Evolutionary conservation across 352 stramenopile genomes (phyloP), one percentile per base, ranked within the genome.

Genomic region (Phytophthora ohioensis): DNA sequence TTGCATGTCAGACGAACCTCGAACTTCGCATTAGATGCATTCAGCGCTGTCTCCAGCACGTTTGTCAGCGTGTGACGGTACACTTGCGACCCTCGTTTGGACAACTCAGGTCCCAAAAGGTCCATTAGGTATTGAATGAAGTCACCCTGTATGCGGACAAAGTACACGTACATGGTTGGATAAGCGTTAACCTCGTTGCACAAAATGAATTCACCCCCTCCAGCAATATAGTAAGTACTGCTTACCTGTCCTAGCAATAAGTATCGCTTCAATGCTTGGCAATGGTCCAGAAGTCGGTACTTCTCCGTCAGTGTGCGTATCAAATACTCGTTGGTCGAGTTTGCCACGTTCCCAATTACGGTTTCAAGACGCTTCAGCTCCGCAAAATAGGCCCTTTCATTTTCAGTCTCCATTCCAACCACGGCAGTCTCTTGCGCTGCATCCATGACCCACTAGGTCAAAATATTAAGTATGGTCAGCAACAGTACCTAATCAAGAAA

Each of bases 91-190:
- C 94, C 91, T 39, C 90, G 78, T 59, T 98, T 98, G 11, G 86
- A 95, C 2, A 98, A 72, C 65, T 98, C 93, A 12, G 92, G 90
- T 17, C 91, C 87, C 49, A 98, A 71, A 15, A 96, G 69, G 67
- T 99, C 95, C 84, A 99, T 98, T 31, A 99, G 76, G 36, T 97
- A 97, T 60, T 97, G 96, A 65, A 99, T 97, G 67, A 99, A 99
- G 67, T 99, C 97, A 6, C 97, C 98, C 90, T 95, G 65, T 21
- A 54, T 13, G 30, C 49, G 51, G 39, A 49, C 35, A 60, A 27
- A 27, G 21, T 27, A 15, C 7, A 60, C 15, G 7, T 36, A 27
- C 8, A 46, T 7, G 39, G 11, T 53, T 58, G 4, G 27, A 42
- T 35, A 65, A 35, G 45, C 8, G 41, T 27, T 12, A 38, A 36